Evolutionary conservation across 2,329 filamentous ascomycete genomes (phyloP).

Genomic region (Hymenoscyphus linearis): DNA sequence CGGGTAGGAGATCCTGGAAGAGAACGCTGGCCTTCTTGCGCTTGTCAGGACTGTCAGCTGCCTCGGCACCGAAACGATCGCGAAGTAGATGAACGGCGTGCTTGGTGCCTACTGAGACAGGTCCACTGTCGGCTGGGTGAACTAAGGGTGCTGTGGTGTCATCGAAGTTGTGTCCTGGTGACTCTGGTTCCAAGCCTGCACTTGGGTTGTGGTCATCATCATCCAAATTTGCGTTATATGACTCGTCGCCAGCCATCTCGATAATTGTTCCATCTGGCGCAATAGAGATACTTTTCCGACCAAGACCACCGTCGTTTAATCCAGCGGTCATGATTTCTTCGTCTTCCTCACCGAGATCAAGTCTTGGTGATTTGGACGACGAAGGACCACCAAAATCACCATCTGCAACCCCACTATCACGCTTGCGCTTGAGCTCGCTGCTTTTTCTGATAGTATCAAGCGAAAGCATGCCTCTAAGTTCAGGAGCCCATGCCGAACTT

Average conservation of each 20-base stretch:
- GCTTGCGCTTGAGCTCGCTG: slow-evolving; percentile 86
- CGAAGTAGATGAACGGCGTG: slow-evolving; percentile 93
- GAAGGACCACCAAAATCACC: slow-evolving; percentile 63
- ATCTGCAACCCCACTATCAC: slow-evolving; percentile 80
- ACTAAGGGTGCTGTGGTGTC: slow-evolving; percentile 71
- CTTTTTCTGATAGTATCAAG: slow-evolving; percentile 72
- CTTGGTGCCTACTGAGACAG: slow-evolving; percentile 86
- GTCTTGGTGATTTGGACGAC: slow-evolving; percentile 58
- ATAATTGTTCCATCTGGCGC: slow-evolving; percentile 55
- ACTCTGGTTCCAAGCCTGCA: slow-evolving; percentile 38
- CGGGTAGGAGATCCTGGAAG: slow-evolving; percentile 88
- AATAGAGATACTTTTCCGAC: slow-evolving; percentile 36
- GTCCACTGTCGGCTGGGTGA: slow-evolving; percentile 77
- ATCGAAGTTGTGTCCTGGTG: slow-evolving; percentile 61
- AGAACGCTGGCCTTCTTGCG: slow-evolving; percentile 72
- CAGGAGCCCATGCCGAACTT: slow-evolving; percentile 79
- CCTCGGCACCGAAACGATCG: slow-evolving; percentile 74
- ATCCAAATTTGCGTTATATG: slow-evolving; percentile 37
- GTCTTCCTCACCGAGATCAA: slow-evolving; percentile 61
- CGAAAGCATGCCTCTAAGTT: slow-evolving; percentile 87
- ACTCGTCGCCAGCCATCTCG: slow-evolving; percentile 57
- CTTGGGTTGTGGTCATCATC: slow-evolving; percentile 44
- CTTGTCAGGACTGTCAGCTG: slow-evolving; percentile 62
- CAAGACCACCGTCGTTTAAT: slow-evolving; percentile 47
- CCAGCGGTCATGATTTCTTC: slow-evolving; percentile 43